Conservation (phyloP, 805 yeast genomes). For the Ogataea haglerorum region DNA sequence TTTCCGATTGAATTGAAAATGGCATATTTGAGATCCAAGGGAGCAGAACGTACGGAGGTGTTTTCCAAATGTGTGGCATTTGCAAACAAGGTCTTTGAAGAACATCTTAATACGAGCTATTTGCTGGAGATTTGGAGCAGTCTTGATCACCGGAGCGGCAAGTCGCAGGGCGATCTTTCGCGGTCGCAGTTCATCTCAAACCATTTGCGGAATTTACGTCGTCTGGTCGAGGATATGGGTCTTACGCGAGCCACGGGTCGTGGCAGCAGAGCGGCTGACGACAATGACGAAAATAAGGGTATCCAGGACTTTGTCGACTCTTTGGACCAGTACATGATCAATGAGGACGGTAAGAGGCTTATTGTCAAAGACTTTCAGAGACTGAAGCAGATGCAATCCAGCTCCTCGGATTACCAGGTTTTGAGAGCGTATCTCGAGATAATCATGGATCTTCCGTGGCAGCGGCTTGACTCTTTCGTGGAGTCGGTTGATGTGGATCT, state of each 20-base stretch:
- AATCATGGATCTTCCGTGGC: conserved; percentile 64
- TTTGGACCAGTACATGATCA: conserved; percentile 33
- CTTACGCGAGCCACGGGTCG: conserved; percentile 9
- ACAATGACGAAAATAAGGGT: conserved; percentile 38
- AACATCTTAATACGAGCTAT: conserved; percentile 25
- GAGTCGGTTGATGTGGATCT: conserved; percentile 43
- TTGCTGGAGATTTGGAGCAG: conserved; percentile 30
- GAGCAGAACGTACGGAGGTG: conserved; percentile 10
- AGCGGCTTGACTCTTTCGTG: conserved; percentile 20
- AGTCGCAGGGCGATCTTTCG: conserved; percentile 21
- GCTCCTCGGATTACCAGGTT: conserved; percentile 62
- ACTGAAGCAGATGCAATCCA: conserved; percentile 51
- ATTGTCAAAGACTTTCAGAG: conserved; percentile 51
- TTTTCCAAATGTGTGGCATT: conserved; percentile 20
- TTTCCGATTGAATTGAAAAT: conserved; percentile 25
- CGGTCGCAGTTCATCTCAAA: conserved; percentile 28
- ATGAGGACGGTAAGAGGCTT: conserved; percentile 41
- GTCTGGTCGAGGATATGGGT: conserved; percentile 23
- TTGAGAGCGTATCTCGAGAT: conserved; percentile 62
- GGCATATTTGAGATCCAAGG: conserved; percentile 15
- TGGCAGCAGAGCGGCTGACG: conserved; percentile 27
- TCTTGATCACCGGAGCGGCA: conserved; percentile 23
- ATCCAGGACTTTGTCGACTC: conserved; percentile 31
- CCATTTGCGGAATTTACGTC: conserved; percentile 29
- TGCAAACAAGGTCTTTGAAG: conserved; percentile 25